Base-by-base conservation (phyloP, 257 asterid species). In the Schizonepeta tenuifolia region DNA sequence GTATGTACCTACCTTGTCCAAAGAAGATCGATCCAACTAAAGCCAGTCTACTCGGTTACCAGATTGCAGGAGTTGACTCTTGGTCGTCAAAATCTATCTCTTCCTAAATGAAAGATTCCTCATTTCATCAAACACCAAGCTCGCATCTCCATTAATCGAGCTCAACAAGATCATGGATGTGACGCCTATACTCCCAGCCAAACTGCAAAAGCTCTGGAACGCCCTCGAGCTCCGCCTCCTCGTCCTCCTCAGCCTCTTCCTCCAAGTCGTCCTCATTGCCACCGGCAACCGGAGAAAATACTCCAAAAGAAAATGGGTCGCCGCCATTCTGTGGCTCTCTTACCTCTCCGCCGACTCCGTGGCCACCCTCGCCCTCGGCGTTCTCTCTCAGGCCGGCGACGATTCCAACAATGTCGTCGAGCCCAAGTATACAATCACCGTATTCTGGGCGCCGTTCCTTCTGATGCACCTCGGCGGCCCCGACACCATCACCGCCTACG, bases 401-500 rank as follows among this genome's bases (percentile, higher is more conserved):
- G 71, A 49, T 7, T 36, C 67, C 0, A 13, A 10, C 7, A 21
- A n/a, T 2, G 15, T 2, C 17, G 8, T 10, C 17, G 54, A 46
- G 2, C 66, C 59, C 9, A 50, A 40, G 35, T 13, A 21, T 11
- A 57, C 26, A 0, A 64, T 81, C 5, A 44, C 61, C 54, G 81
- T 71, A 6, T 73, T 82, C 59, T 82, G 86, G 84, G 84, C 82
- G 0, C 84, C 86, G 6, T 82, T 79, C 72, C 84, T 82, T 18
- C 81, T 83, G 4, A 54, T 77, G 51, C 86, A 83, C 75, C 82
- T 83, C 6, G 84, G 86, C 15, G 84, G 86, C 6, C 86, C 86
- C 0, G 78, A 83, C 60, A 79, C 79, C 22, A 83, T 83, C 70
- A 83, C 87, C 12, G 84, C 84, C 44, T 79, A 76, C 58, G 76